Percentiles rank a stretch among this genome's conserved stretches.
Evolutionary conservation across 2,329 filamentous ascomycete species (phyloP).

Genomic region (Dendrostoma leiphaemia): DNA sequence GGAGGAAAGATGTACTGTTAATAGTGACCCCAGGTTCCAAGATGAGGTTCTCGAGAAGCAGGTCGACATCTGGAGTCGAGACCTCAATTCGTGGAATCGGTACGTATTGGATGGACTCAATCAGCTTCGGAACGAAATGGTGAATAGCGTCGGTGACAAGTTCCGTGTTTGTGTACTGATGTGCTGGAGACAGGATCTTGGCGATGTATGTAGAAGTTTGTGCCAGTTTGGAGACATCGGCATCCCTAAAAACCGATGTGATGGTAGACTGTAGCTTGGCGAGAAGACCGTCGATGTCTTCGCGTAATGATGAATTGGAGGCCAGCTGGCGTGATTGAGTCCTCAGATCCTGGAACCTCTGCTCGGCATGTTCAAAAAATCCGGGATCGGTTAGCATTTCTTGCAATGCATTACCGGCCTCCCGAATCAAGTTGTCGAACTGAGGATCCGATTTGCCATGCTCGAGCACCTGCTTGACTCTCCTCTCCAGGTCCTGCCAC

Average conservation of each 20-base stretch:
- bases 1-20: constrained; percentile 85
- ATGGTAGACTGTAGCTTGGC: constrained; percentile 67
- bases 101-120: constrained; percentile 79
- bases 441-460: constrained; percentile 77
- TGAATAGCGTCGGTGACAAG: constrained; percentile 74
- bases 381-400: constrained; percentile 81
- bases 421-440: constrained; percentile 73
- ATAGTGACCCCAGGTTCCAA: constrained; percentile 83
- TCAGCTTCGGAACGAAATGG: constrained; percentile 74
- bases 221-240: constrained; percentile 68
- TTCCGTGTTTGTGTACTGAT: constrained; percentile 64
- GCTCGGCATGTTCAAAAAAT: constrained; percentile 75
- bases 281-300: constrained; percentile 72
- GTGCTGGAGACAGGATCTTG: constrained; percentile 64
- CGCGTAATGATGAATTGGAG: constrained; percentile 63
- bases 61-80: constrained; percentile 76
- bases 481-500: constrained; percentile 72
- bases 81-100: constrained; percentile 91
- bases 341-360: constrained; percentile 50
- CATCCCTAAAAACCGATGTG: constrained; percentile 66
- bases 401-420: constrained; percentile 73
- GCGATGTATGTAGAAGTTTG: constrained; percentile 67
- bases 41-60: constrained; percentile 86
- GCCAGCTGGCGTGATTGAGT: constrained; percentile 61
- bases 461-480: constrained; percentile 68